Percentiles rank a stretch among this genome's conserved stretches.
Conservation (phyloP, 2,329 filamentous ascomycete genomes). For the Penicillium psychrosexuale region DNA sequence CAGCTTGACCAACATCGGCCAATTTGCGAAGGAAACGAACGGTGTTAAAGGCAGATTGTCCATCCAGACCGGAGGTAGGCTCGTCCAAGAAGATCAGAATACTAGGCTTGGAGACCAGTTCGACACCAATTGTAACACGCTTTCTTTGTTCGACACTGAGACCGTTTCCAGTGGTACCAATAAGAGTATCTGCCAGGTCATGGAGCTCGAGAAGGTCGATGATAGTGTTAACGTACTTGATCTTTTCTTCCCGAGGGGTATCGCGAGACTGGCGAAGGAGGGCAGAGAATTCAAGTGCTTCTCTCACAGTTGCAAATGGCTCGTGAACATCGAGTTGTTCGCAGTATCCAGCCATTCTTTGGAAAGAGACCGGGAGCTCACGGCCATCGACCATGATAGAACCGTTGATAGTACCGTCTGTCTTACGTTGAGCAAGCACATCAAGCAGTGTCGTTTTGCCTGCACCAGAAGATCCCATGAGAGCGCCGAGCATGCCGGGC, state of each 20-base stretch:
- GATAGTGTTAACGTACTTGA: conserved; percentile 61
- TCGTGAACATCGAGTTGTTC: conserved; percentile 68
- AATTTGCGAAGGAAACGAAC: conserved; percentile 64
- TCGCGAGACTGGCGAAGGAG: conserved; percentile 56
- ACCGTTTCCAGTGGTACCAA: conserved; percentile 42
- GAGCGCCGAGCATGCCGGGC: conserved; percentile 69
- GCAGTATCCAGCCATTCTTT: conserved; percentile 63
- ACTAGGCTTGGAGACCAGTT: conserved; percentile 63
- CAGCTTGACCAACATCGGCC: conserved; percentile 60
- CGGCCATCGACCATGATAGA: conserved; percentile 64
- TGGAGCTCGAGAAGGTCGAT: conserved; percentile 60
- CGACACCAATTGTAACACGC: conserved; percentile 66
- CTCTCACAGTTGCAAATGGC: conserved; percentile 59
- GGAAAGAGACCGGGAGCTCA: conserved; percentile 57
- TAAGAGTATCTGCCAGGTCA: conserved; percentile 61
- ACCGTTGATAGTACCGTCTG: conserved; percentile 57
- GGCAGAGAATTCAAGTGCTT: conserved; percentile 64
- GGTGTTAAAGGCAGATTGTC: conserved; percentile 62
- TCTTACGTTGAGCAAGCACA: conserved; percentile 67
- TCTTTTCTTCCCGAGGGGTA: conserved; percentile 54
- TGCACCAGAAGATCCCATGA: conserved; percentile 75
- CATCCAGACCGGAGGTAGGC: conserved; percentile 65
- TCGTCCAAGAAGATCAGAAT: conserved; percentile 67
- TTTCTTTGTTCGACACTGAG: conserved; percentile 63
- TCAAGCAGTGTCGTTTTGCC: conserved; percentile 73